These are phyloP conservation scores for Magnolia kwangsiensis DNA, from an alignment of 164 flowering plant species.

Conservation along the genomic window DNA sequence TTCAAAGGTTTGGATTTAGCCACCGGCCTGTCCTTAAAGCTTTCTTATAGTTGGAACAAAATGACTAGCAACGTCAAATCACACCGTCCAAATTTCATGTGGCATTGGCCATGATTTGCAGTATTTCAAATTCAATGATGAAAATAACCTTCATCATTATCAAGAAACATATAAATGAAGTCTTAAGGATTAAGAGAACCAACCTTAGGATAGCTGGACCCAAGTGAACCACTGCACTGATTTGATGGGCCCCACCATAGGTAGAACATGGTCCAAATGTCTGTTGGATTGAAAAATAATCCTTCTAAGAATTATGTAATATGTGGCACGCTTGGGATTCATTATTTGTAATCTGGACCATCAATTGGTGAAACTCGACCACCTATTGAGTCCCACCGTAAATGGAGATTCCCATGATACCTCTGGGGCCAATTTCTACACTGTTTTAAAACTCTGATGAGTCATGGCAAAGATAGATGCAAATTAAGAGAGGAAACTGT, in stretches of 20 bases:
- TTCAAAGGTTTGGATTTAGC: no score
- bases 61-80: not conserved
- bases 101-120: not conserved
- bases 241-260: not conserved
- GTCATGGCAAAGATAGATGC: no score
- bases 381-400: no score
- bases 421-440: no score
- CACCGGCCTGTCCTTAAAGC: no score
- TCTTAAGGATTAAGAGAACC: not conserved
- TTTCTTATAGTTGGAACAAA: not conserved
- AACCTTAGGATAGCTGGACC: not conserved
- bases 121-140: not conserved
- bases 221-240: not conserved
- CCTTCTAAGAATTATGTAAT: no score
- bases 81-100: not conserved
- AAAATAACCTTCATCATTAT: not conserved
- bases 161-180: not conserved
- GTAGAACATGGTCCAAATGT: not conserved
- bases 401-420: no score
- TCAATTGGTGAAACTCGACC: no score
- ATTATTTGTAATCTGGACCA: no score
- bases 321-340: no score
- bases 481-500: no score
- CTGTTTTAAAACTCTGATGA: no score
- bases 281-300: not conserved